Evolutionary conservation across 139 green algal genomes (phyloP).

Genomic region (Nannochloris sp.): DNA sequence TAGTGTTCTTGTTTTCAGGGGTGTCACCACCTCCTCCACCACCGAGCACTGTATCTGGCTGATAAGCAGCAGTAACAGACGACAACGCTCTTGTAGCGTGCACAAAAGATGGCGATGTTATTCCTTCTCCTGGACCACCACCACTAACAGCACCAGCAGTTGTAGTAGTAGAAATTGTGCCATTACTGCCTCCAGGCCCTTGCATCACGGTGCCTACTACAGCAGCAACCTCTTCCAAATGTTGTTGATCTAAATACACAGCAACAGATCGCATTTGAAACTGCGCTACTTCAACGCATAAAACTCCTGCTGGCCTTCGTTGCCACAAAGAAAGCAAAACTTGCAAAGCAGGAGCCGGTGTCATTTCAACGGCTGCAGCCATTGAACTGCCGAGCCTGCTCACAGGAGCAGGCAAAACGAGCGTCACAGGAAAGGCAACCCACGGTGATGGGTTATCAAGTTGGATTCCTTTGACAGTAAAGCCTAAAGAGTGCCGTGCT

Average conservation of each 20-base stretch:
- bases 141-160: no score
- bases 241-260: constrained; percentile 56
- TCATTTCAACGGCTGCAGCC: neutral
- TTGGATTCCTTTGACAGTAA: constrained; percentile 8
- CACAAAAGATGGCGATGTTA: no score
- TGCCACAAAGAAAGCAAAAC: constrained; percentile 47
- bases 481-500: constrained; percentile 8
- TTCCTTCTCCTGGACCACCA: no score
- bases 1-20: no score
- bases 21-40: no score
- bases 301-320: constrained; percentile 48
- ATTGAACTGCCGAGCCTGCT: constrained; percentile 5
- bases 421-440: constrained; percentile 40
- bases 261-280: constrained; percentile 39
- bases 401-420: constrained; percentile 20
- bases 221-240: constrained; percentile 17
- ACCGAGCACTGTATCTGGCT: no score
- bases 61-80: no score
- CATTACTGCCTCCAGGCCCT: no score
- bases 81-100: no score
- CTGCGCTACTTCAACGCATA: constrained; percentile 60
- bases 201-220: no score
- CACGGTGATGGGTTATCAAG: constrained; percentile 60
- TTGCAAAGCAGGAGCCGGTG: constrained; percentile 3
- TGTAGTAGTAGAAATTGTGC: no score